Conservation (phyloP, 129 eudicot genomes). For the Smallanthus sonchifolius region DNA sequence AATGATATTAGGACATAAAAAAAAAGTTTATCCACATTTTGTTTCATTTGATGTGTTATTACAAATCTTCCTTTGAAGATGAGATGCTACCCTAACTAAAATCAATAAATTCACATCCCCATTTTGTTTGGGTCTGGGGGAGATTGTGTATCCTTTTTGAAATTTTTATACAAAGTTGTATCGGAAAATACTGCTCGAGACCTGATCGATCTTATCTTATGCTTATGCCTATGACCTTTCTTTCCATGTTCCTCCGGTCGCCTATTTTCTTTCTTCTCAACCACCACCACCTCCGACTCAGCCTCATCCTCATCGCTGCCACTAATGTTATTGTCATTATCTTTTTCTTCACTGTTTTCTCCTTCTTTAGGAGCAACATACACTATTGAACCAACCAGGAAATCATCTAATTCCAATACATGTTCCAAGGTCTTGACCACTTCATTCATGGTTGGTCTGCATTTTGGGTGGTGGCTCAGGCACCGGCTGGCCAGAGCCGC, state of each 20-base stretch:
- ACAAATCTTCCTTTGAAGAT: slow-evolving; percentile 21
- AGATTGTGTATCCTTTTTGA: not conserved
- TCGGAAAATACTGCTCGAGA: slow-evolving; percentile 55
- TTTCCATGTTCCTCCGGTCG: not conserved
- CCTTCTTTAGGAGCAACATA: slow-evolving; percentile 36
- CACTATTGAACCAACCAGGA: slow-evolving; percentile 34
- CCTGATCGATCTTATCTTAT: slow-evolving; percentile 27
- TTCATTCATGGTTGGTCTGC: slow-evolving; percentile 44
- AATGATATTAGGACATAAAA: no score
- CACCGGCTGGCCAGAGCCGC: slow-evolving; percentile 51
- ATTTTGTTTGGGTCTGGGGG: not conserved
- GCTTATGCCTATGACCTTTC: slow-evolving; percentile 31
- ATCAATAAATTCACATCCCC: slow-evolving; percentile 21
- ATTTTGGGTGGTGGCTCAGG: slow-evolving; percentile 52
- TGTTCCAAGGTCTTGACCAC: slow-evolving; percentile 54
- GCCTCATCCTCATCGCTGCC: slow-evolving; percentile 1
- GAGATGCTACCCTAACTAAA: slow-evolving; percentile 10
- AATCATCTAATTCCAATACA: slow-evolving; percentile 35
- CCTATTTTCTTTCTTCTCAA: slow-evolving; percentile 26
- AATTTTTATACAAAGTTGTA: slow-evolving; percentile 43
- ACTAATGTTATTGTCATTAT: slow-evolving; percentile 1
- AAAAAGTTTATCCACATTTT: no score
- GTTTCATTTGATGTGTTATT: not conserved
- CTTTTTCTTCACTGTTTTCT: slow-evolving; percentile 7
- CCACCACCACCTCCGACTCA: not conserved